These are phyloP conservation scores for Phytophthora ohioensis DNA, from an alignment of 352 stramenopile genomes.

Conservation along the genomic window DNA sequence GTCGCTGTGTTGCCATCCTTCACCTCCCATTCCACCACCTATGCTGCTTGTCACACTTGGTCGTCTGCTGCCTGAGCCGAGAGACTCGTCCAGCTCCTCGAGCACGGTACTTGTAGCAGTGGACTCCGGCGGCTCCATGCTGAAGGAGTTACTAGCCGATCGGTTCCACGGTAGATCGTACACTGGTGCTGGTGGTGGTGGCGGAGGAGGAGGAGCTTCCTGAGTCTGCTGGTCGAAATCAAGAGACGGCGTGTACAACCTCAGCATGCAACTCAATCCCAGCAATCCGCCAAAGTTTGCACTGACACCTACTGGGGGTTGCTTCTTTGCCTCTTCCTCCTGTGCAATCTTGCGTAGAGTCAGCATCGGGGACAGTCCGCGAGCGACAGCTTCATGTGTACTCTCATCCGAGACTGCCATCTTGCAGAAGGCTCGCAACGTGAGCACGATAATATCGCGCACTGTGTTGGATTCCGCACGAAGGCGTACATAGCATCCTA, in stretches of 20 bases:
- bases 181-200: conserved; percentile 23
- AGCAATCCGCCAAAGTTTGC: conserved; percentile 56
- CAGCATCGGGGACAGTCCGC: conserved; percentile 74
- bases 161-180: conserved; percentile 76
- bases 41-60: conserved; percentile 37
- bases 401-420: conserved; percentile 60
- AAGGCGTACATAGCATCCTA: conserved; percentile 73
- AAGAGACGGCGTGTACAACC: conserved; percentile 64
- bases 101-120: conserved; percentile 37
- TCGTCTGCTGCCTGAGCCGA: conserved; percentile 30
- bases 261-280: conserved; percentile 63
- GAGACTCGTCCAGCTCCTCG: conserved; percentile 37
- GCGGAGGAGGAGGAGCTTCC: conserved; percentile 36
- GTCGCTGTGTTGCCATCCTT: conserved; percentile 39
- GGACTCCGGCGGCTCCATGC: conserved; percentile 33
- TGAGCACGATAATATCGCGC: conserved; percentile 87
- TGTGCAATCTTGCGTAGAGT: conserved; percentile 68
- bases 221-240: conserved; percentile 51
- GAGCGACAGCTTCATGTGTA: conserved; percentile 52
- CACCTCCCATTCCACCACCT: conserved; percentile 27
- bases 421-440: conserved; percentile 77
- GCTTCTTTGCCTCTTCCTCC: conserved; percentile 51
- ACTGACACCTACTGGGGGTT: conserved; percentile 53
- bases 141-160: conserved; percentile 40
- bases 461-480: conserved; percentile 77